phyloP scores from a whole-genome alignment of 768 basidiomycete species.

The Termitomyces sp. region DNA sequence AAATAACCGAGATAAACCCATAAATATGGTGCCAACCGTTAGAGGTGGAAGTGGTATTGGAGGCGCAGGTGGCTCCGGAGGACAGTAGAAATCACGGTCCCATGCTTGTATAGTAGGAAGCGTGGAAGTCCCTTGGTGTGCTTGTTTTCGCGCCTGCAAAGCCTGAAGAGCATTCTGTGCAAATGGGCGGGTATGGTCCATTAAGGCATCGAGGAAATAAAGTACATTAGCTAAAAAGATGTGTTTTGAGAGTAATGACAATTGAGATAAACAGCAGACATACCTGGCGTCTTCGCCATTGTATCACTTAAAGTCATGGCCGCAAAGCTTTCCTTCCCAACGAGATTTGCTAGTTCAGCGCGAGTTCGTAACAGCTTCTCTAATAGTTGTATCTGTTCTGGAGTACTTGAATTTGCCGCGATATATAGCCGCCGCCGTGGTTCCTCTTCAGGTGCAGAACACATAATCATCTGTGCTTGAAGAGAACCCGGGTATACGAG shows the following conservation, averaged over 20 bases:
- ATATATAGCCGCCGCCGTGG: conserved; percentile 79
- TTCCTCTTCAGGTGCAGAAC: conserved; percentile 79
- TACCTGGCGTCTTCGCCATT: conserved; percentile 94
- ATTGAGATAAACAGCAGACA: conserved; percentile 12
- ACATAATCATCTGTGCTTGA: conserved; percentile 92
- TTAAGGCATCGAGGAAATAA: conserved; percentile 77
- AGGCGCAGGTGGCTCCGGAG: conserved; percentile 70
- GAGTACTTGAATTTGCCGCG: conserved; percentile 71
- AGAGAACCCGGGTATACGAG: conserved; percentile 80
- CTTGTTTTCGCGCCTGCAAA: conserved; percentile 67
- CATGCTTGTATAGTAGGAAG: conserved; percentile 81
- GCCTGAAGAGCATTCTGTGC: conserved; percentile 70
- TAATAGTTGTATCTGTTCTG: conserved; percentile 68
- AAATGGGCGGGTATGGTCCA: conserved; percentile 73
- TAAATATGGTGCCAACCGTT: conserved; percentile 87
- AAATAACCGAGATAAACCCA: conserved; percentile 80
- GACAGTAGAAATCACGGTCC: conserved; percentile 94
- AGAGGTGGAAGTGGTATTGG: conserved; percentile 67
- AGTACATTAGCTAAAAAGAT: conserved; percentile 65
- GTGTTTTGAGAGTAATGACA: neutral
- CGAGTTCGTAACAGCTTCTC: conserved; percentile 73
- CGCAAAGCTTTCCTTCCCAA: conserved; percentile 82
- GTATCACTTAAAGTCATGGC: conserved; percentile 88
- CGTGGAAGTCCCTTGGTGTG: conserved; percentile 51
- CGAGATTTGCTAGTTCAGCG: conserved; percentile 75